These are phyloP conservation scores for Codiaeum variegatum DNA, from an alignment of 441 rosid species.

Conservation along the genomic window DNA sequence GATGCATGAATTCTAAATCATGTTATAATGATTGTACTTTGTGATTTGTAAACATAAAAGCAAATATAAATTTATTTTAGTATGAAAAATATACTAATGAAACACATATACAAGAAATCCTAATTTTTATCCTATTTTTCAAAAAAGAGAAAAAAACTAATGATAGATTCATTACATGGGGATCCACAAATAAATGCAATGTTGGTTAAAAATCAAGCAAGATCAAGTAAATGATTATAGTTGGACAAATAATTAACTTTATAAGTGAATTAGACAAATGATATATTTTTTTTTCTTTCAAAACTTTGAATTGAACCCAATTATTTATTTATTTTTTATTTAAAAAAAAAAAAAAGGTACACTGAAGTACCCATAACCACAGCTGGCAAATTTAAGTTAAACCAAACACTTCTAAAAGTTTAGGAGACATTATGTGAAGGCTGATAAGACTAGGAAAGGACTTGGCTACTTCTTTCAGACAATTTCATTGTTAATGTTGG, in stretches of 20 bases:
- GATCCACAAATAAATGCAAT: not conserved
- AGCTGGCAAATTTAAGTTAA: constrained; percentile 26
- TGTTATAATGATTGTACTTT: too few relatives aligned
- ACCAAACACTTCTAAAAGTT: not conserved
- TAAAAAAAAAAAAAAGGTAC: not conserved
- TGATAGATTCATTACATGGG: not conserved
- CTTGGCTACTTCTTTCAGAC: not conserved
- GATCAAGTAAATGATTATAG: not conserved
- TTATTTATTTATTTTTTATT: too few relatives aligned
- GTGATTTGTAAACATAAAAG: too few relatives aligned
- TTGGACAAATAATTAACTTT: not conserved
- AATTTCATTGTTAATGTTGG: not conserved
- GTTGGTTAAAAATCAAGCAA: not conserved
- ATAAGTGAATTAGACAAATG: not conserved
- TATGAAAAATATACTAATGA: too few relatives aligned
- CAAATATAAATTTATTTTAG: too few relatives aligned
- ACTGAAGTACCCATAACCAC: not conserved
- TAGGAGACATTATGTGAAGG: constrained; percentile 9
- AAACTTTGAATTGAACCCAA: too few relatives aligned
- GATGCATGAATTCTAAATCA: too few relatives aligned
- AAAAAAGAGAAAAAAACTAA: too few relatives aligned
- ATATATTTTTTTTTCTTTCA: not conserved
- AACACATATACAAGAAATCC: too few relatives aligned
- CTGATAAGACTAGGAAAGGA: not conserved
- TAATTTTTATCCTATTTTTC: too few relatives aligned